Evolutionary conservation across 805 yeast genomes (phyloP).

Genomic region (Metschnikowia bowlesiae): DNA sequence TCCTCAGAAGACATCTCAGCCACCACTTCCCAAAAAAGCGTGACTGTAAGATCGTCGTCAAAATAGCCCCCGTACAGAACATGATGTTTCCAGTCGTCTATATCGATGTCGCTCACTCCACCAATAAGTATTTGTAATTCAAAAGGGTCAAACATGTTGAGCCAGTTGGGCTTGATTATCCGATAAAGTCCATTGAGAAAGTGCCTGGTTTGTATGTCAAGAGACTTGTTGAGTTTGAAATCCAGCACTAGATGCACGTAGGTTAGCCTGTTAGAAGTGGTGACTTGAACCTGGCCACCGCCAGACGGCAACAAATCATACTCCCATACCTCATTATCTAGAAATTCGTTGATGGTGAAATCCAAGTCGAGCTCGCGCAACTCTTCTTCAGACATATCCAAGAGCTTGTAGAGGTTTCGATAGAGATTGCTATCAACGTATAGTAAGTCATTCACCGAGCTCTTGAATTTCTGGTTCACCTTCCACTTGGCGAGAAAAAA

Average conservation of each 20-base stretch:
- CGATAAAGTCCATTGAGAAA: slow-evolving; percentile 69
- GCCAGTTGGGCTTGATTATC: slow-evolving; percentile 69
- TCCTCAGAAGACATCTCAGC: slow-evolving; percentile 63
- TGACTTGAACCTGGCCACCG: slow-evolving; percentile 59
- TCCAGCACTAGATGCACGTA: slow-evolving; percentile 76
- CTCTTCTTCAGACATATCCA: slow-evolving; percentile 51
- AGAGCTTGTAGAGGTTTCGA: slow-evolving; percentile 56
- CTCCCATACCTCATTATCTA: slow-evolving; percentile 34
- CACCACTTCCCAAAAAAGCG: slow-evolving; percentile 70
- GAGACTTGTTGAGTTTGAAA: slow-evolving; percentile 65
- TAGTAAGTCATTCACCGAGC: slow-evolving; percentile 74
- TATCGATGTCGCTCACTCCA: slow-evolving; percentile 70
- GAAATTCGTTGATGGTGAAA: slow-evolving; percentile 57
- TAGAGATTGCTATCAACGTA: slow-evolving; percentile 68
- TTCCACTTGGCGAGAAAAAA: slow-evolving; percentile 73
- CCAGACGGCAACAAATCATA: slow-evolving; percentile 55
- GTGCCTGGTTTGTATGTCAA: slow-evolving; percentile 53
- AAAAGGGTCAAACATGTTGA: slow-evolving; percentile 75
- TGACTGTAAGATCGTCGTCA: slow-evolving; percentile 54
- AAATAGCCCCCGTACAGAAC: slow-evolving; percentile 54
- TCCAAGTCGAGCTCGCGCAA: slow-evolving; percentile 56
- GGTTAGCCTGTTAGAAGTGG: slow-evolving; percentile 54
- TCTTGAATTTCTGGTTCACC: slow-evolving; percentile 40
- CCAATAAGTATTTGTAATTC: slow-evolving; percentile 73
- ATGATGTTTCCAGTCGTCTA: slow-evolving; percentile 61